phyloP scores from a whole-genome alignment of 495 filamentous ascomycete species.

The Saxophila tyrrhenica region DNA sequence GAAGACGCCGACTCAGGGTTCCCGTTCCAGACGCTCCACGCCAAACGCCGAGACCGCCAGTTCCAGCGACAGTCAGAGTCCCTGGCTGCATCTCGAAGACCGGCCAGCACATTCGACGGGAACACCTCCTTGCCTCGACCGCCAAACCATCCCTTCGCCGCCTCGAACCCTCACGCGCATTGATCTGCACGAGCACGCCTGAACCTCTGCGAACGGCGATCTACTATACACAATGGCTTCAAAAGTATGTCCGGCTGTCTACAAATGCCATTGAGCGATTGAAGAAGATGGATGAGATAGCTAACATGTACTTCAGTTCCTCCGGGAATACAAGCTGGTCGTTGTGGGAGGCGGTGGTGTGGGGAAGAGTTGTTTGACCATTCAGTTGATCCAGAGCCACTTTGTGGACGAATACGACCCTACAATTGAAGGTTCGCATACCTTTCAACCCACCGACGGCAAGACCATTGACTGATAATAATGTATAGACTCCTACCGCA shows the following conservation, averaged over 20 bases:
- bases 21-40: not conserved
- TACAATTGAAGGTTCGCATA: conserved; percentile 86
- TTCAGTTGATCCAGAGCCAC: conserved; percentile 96
- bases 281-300: too few relatives aligned
- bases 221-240: conserved; percentile 24
- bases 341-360: conserved; percentile 97
- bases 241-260: conserved; percentile 11
- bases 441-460: not conserved
- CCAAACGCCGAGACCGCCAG: not conserved
- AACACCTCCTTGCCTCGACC: not conserved
- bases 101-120: too few relatives aligned
- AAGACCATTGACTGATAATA: too few relatives aligned
- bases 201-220: too few relatives aligned
- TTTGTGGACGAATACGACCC: conserved; percentile 99
- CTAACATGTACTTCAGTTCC: conserved; percentile 52
- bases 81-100: not conserved
- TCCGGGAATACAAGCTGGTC: conserved; percentile 97
- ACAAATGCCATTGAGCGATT: not conserved
- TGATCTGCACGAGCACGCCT: too few relatives aligned
- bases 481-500: conserved; percentile 99
- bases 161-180: not conserved
- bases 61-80: not conserved
- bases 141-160: not conserved
- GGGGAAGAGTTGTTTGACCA: conserved; percentile 97
- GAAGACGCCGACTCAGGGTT: not conserved